Evolutionary conservation across 495 filamentous ascomycete species (phyloP), one percentile per base, ranked within the genome.

Genomic region (Aspergillus haitiensis): DNA sequence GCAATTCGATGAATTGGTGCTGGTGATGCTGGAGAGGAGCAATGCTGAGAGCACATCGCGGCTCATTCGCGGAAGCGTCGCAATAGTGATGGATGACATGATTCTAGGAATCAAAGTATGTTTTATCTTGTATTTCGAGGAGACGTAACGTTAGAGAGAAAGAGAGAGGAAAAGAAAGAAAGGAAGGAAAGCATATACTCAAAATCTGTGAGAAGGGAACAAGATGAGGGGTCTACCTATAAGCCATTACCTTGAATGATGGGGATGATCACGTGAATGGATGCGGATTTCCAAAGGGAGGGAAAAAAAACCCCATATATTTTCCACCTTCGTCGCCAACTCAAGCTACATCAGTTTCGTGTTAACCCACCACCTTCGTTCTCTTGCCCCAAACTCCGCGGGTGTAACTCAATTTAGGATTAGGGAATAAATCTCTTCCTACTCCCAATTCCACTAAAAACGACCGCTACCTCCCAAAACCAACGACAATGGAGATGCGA

Each of bases 61-160:
- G 34, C 80, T 81, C 64, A 93, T 84, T 72, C 85, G 86, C 52
- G 82, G 78, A 59, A 93, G 81, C 35, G 72, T 82, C 52, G 81
- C 77, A 52, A 90, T 80, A 2, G 81, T 84, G 49, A 80, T 70
- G 52, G 74, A 72, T 2, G 84, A 79, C 85, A 88, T 87, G 57
- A 59, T 66, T 33, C 36, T 7, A 7, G 51, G 15, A 7, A 13
- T 44, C 2, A 3, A 36, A 27, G 21, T 27, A 27, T 27, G 3
- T 27, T 27, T 27, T 1, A 27, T 27, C 21, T 27, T 27, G 1
- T 27, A 3, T 27, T 27, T 3, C 21, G 3, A 27, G 21, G 21
- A 27, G 21, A 27, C 3, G 1, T 27, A 27, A 27, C 21, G 21
- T 27, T 27, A 3, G 21, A 27, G 3, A 27, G 21, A 27, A 3